Conservation (phyloP, 2,329 filamentous ascomycete species). For the Paracoccidioides brasiliensis region DNA sequence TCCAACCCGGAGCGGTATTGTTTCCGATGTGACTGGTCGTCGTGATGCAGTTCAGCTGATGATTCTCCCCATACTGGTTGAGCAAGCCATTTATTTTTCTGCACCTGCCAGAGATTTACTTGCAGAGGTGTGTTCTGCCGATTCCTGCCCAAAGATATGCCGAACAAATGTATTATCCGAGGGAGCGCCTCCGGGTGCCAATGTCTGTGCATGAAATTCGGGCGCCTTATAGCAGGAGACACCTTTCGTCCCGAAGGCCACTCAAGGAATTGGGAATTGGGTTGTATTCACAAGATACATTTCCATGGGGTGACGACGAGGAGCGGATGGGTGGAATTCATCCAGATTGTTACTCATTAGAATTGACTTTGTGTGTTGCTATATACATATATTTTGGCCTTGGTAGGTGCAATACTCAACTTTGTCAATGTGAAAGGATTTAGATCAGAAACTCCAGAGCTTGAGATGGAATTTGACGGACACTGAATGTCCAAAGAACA, state of each 20-base stretch:
- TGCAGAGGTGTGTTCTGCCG: slow-evolving; percentile 23
- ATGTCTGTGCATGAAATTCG: slow-evolving; percentile 50
- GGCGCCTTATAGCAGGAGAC: slow-evolving; percentile 43
- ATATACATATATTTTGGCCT: slow-evolving; percentile 11
- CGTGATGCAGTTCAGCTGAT: slow-evolving; percentile 35
- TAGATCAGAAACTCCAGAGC: too few relatives aligned
- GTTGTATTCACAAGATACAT: slow-evolving; percentile 39
- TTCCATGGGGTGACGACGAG: slow-evolving; percentile 40
- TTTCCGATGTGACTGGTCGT: slow-evolving; percentile 31
- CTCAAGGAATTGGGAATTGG: neutral
- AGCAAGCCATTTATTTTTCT: slow-evolving; percentile 42
- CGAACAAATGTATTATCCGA: slow-evolving; percentile 35
- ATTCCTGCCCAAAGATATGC: slow-evolving; percentile 23
- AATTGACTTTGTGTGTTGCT: slow-evolving; percentile 34
- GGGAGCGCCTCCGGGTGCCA: slow-evolving; percentile 53
- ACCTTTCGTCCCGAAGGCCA: slow-evolving; percentile 41
- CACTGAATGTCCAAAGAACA: too few relatives aligned
- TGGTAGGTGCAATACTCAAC: too few relatives aligned
- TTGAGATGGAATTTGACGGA: too few relatives aligned
- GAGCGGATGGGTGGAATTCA: slow-evolving; percentile 42
- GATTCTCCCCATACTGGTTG: slow-evolving; percentile 40
- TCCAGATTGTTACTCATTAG: slow-evolving; percentile 41
- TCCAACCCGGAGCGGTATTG: slow-evolving; percentile 31
- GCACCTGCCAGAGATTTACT: slow-evolving; percentile 38
- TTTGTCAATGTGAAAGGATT: too few relatives aligned